Evolutionary conservation across 768 basidiomycete species (phyloP).

Genomic region (Sporobolomyces pararoseus): DNA sequence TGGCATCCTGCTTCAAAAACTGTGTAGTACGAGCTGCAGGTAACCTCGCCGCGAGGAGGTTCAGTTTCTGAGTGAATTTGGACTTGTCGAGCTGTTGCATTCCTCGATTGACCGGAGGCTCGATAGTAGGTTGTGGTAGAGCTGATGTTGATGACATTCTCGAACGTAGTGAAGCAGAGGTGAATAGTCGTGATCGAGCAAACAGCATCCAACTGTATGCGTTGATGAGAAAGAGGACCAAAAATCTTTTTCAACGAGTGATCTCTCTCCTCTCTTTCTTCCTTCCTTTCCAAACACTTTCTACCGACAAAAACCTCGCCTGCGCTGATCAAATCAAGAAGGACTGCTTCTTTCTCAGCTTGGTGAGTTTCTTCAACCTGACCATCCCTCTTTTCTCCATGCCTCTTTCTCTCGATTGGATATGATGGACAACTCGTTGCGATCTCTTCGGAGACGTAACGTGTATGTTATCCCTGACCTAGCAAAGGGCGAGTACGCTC

Average conservation of each 20-base stretch:
- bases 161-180: not conserved
- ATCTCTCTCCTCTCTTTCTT: not conserved
- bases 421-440: conserved; percentile 31
- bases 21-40: conserved; percentile 29
- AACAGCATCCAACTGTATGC: not conserved
- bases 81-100: conserved; percentile 34
- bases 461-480: conserved; percentile 40
- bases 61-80: conserved; percentile 21
- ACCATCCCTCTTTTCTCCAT: not conserved
- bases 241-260: not conserved
- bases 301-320: not conserved
- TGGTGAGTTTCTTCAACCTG: not conserved
- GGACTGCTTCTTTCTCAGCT: not conserved
- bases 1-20: conserved; percentile 35
- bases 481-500: conserved; percentile 26
- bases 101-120: conserved; percentile 37
- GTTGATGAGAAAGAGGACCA: not conserved
- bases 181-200: not conserved
- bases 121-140: conserved; percentile 9
- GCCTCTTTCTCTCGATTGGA: not conserved
- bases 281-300: conserved; percentile 9
- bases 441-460: conserved; percentile 15
- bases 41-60: conserved; percentile 36
- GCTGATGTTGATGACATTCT: not conserved
- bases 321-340: not conserved